Base-by-base conservation (phyloP, 208 protist genomes). In the Trypanosoma platydactyli region DNA sequence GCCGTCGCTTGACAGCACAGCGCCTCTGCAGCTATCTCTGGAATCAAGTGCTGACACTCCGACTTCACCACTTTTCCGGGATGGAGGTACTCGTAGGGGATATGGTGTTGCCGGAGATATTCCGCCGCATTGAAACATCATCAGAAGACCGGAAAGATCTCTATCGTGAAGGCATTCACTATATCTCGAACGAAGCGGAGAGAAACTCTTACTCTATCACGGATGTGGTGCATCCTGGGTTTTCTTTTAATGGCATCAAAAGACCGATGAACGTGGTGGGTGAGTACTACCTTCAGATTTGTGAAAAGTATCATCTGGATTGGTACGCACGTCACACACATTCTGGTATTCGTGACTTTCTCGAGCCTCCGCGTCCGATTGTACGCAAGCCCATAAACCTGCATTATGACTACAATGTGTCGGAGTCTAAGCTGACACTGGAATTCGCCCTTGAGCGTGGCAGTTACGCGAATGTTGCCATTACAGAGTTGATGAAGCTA, bases 381-480 rank as follows among this genome's bases (percentile, higher is more conserved):
- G 62, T 92, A 49, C 81, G 89, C 20, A 79, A 87, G 52, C 89
- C 89, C 16, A 70, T 91, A 27, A 68, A 88, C 51, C 68, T 92
- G 24, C 60, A 65, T 4, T 84, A 91, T 76, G 64, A 70, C 13
- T 88, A 90, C 76, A 63, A 90, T 62, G 53, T 29, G 5, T 59
- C 38, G 12, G 74, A 75, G 3, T 61, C 61, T 3, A 80, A 76
- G 55, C 62, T 95, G 20, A 84, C 74, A 27, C 50, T 92, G 16
- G 59, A 81, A 38, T 95, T 95, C 64, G 76, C 84, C 12, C 63
- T 95, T 3, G 84, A 92, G 75, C 86, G 89, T 27, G 89, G 89
- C 27, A 88, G 86, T 62, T 95, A 95, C 58, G 89, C 89, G 7
- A 95, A 95, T 51, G 89, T 95, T 42, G 86, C 86, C 25, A 68